Evolutionary conservation across 345 rosid genomes (phyloP).

Genomic region (Acer saccharum): DNA sequence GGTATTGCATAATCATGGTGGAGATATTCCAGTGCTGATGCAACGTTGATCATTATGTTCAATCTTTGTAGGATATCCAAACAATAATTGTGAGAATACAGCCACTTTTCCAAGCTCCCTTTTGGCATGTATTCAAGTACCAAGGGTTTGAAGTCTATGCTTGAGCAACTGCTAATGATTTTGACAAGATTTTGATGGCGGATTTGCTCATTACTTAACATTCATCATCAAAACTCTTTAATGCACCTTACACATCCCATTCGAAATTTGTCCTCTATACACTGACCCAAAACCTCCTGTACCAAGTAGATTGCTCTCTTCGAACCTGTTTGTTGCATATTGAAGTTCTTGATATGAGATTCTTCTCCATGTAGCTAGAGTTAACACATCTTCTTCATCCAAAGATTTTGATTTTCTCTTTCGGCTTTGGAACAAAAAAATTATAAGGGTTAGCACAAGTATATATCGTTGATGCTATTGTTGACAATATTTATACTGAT

Average conservation of each 20-base stretch:
- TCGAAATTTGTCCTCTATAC: background rate
- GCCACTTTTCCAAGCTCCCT: slow-evolving; percentile 1
- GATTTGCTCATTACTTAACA: slow-evolving; percentile 13
- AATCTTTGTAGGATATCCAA: background rate
- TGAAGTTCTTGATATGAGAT: background rate
- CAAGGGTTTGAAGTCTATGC: background rate
- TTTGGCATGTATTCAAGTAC: background rate
- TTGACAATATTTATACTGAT: too few species aligned
- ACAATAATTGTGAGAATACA: background rate
- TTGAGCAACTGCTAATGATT: slow-evolving; percentile 3
- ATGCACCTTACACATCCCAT: background rate
- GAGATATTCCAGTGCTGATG: too few species aligned
- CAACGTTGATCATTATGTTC: background rate
- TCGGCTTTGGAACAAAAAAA: background rate
- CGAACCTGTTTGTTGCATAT: slow-evolving; percentile 4
- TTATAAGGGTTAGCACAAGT: background rate
- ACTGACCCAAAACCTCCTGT: background rate
- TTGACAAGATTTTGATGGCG: background rate
- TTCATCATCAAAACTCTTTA: background rate
- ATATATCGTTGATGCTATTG: background rate
- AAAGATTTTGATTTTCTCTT: background rate
- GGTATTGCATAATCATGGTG: too few species aligned
- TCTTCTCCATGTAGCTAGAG: background rate
- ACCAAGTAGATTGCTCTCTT: background rate
- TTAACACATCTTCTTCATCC: too few species aligned